Base-by-base conservation (phyloP, 768 basidiomycete genomes). In the Collybia mongolica region DNA sequence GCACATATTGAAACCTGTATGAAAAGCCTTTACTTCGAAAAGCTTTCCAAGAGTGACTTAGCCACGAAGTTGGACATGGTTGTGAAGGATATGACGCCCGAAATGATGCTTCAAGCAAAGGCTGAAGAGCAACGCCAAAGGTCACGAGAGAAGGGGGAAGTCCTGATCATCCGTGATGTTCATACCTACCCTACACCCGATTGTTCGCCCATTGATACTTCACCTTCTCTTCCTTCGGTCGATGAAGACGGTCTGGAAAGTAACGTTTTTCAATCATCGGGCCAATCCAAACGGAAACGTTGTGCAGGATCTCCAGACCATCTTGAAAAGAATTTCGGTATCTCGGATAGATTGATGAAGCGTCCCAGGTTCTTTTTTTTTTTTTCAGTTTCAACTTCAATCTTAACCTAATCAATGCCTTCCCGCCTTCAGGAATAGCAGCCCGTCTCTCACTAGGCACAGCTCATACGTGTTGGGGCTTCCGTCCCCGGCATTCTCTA, bases 71-170 rank as follows among this genome's bases (percentile, higher is more conserved):
- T 73, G 2, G 67, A 68, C 14, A 32, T 49, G 0, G 54, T 61
- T 22, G 62, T 72, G 1, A 64, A 68, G 38, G 65, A 65, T 49
- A 51, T 63, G 39, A 64, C 63, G 0, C 55, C 58, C 3, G 55
- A 56, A 51, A 62, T 50, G 22, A 52, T 53, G 26, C 50, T 52
- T 6, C 38, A 58, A 32, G 63, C 53, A 1, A 52, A 46, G 1
- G 39, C 43, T 22, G 52, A 58, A 23, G 58, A 44, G 15, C 14
- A 29, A 0, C 53, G 53, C 15, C 49, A 50, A 8, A 19, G 17
- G 11, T 40, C 43, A 4, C n/a, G 36, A 9, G 39, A 35, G 23
- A 48, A 53, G 52, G 45, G 43, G 15, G 46, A 53, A 22, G 8
- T 37, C 6, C 20, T 3, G 19, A 36, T 20, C 3, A 22, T 23